Evolutionary conservation across 2,329 filamentous ascomycete genomes (phyloP), one percentile per base, ranked within the genome.

Genomic region (Periconia sp.): DNA sequence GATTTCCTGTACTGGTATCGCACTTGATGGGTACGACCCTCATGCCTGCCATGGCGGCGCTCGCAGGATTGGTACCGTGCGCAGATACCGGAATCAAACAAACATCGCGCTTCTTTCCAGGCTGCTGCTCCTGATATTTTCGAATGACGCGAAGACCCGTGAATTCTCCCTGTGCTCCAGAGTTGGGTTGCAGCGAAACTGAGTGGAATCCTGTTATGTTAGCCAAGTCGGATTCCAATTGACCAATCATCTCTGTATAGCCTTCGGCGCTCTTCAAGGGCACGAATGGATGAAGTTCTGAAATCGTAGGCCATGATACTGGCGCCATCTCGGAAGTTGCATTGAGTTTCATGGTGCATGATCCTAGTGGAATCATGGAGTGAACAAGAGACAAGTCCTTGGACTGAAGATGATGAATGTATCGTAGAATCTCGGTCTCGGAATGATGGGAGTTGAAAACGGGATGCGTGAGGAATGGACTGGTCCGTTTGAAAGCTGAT

Each of bases 271-370:
- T 79, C 32, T 82, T 74, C 0, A 74, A 61, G 0, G 87, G 87
- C 25, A 85, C 82, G 61, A 91, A 90, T 0, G 92, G 92, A 72
- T 97, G 92, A 23, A 95, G 78, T 48, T 86, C 83, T 29, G 88
- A 81, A 62, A 92, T 89, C 36, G 86, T 83, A 1, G 85, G 83
- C 73, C 85, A 86, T 1, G 88, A 88, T 41, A 96, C 80, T 6
- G 92, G 87, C 12, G 88, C 81, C 92, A 97, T 96, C 75, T 96
- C 90, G 0, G 89, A 89, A 3, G 92, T 94, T 29, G 88, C 89
- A 69, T 96, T 96, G 39, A 96, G 84, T 78, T 97, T 97, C 92
- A 97, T 97, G 11, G 92, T 97, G 78, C 92, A 97, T 1, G 92
- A 96, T 15, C 92, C 92, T 1, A 97, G 82, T 2, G 92, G 91